Percentiles rank a stretch among this genome's conserved stretches.
These are phyloP conservation scores for Podospora sp. DNA, from an alignment of 495 filamentous ascomycete genomes.

Conservation along the genomic window DNA sequence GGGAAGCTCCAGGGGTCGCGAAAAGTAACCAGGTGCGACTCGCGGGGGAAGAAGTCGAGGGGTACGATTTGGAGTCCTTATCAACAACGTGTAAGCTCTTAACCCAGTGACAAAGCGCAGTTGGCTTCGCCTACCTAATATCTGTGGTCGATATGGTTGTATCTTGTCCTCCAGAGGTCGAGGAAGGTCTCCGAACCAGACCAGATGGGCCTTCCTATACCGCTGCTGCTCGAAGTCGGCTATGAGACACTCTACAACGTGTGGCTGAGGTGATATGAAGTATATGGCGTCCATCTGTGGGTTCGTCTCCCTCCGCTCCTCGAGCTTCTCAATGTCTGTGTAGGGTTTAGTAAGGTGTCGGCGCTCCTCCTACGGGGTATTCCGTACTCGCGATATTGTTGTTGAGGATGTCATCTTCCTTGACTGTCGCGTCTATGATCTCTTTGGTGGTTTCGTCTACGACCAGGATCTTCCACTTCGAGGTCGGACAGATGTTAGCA, in stretches of 20 bases:
- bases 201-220: conserved; percentile 72
- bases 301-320: conserved; percentile 77
- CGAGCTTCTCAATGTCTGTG: conserved; percentile 87
- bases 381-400: conserved; percentile 88
- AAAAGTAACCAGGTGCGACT: conserved; percentile 89
- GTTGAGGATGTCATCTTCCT: conserved; percentile 93
- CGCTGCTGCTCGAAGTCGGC: conserved; percentile 83
- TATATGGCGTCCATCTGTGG: conserved; percentile 92
- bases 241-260: conserved; percentile 90
- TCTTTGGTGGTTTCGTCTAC: conserved; percentile 78
- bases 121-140: conserved; percentile 51
- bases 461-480: conserved; percentile 93
- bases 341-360: conserved; percentile 22
- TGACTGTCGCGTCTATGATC: conserved; percentile 83
- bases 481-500: conserved; percentile 1
- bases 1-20: conserved; percentile 94
- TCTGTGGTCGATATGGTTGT: conserved; percentile 65
- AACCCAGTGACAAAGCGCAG: neutral
- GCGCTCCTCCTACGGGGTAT: neutral
- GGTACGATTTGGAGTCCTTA: conserved; percentile 67
- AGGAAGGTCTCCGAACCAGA: conserved; percentile 72
- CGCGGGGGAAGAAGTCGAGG: conserved; percentile 84
- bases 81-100: conserved; percentile 11
- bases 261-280: conserved; percentile 77
- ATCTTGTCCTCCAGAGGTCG: conserved; percentile 46